A percentile compares a stretch with the other conserved stretches of the same genome.
Conservation (phyloP, 2,329 filamentous ascomycete species). For the Cladophialophora carrionii region DNA sequence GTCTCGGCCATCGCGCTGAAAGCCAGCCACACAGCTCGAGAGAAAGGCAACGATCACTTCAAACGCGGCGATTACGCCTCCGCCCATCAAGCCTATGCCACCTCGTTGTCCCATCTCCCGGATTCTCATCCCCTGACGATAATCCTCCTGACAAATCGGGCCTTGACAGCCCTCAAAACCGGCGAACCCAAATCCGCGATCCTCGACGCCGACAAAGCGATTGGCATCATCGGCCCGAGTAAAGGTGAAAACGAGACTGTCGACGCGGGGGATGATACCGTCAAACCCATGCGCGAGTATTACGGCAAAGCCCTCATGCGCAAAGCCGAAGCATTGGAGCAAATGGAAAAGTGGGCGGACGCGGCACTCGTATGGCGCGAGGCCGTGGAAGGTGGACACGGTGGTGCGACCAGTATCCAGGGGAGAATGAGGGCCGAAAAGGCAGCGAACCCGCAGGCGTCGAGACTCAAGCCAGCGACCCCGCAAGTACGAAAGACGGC, state of each 20-base stretch:
- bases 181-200: conserved; percentile 89
- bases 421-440: conserved; percentile 89
- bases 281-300: conserved; percentile 86
- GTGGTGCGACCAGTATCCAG: conserved; percentile 80
- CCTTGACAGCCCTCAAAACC: conserved; percentile 85
- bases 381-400: conserved; percentile 81
- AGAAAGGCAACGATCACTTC: conserved; percentile 83
- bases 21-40: conserved; percentile 75
- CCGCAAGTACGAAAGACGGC: conserved; percentile 63
- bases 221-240: conserved; percentile 76
- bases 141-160: conserved; percentile 87
- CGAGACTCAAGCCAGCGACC: conserved; percentile 44
- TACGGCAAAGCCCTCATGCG: conserved; percentile 91
- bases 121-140: conserved; percentile 79
- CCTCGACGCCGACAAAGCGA: conserved; percentile 77
- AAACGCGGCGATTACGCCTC: conserved; percentile 90
- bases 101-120: conserved; percentile 75
- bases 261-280: conserved; percentile 60
- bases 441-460: conserved; percentile 69
- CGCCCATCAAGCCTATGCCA: conserved; percentile 80
- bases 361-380: conserved; percentile 78
- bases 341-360: conserved; percentile 91
- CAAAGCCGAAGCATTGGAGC: conserved; percentile 93
- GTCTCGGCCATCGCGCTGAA: conserved; percentile 71
- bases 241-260: conserved; percentile 82